Evolutionary conservation across 106 monocot genomes (phyloP).

Genomic region (Agapanthus africanus): DNA sequence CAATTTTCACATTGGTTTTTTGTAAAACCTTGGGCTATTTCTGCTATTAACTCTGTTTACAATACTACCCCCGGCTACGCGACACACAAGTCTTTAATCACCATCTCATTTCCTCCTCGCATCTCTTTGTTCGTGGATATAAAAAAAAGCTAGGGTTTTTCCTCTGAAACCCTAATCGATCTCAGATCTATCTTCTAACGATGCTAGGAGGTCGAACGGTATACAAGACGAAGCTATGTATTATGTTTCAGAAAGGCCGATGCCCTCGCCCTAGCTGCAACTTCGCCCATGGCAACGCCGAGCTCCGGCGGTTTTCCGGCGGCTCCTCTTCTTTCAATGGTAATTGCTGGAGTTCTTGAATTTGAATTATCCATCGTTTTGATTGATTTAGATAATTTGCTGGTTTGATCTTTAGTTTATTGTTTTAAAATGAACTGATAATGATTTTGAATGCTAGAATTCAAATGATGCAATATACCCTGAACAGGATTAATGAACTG

Average conservation of each 20-base stretch:
- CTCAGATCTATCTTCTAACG: too few species aligned
- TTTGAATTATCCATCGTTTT: background rate
- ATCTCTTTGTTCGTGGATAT: too few species aligned
- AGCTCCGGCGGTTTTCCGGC: slow-evolving; percentile 34
- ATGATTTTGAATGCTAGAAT: background rate
- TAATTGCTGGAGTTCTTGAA: background rate
- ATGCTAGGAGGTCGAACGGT: slow-evolving; percentile 43
- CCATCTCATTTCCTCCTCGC: too few species aligned
- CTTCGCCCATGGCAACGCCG: slow-evolving; percentile 59
- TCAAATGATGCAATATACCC: background rate
- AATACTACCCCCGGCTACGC: too few species aligned
- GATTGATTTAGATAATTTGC: too few species aligned
- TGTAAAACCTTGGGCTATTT: too few species aligned
- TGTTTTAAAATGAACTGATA: background rate
- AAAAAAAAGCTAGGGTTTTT: too few species aligned
- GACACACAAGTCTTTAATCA: too few species aligned
- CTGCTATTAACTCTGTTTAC: too few species aligned
- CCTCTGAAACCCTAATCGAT: too few species aligned
- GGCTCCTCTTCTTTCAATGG: slow-evolving; percentile 31
- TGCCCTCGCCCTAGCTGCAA: slow-evolving; percentile 53
- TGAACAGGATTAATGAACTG: background rate
- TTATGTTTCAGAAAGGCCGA: slow-evolving; percentile 38
- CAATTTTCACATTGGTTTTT: too few species aligned
- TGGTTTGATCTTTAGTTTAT: background rate
- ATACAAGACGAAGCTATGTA: slow-evolving; percentile 67